Base-by-base conservation (phyloP, 371 early-diverging fungal genomes). In the Lichtheimia ornata region DNA sequence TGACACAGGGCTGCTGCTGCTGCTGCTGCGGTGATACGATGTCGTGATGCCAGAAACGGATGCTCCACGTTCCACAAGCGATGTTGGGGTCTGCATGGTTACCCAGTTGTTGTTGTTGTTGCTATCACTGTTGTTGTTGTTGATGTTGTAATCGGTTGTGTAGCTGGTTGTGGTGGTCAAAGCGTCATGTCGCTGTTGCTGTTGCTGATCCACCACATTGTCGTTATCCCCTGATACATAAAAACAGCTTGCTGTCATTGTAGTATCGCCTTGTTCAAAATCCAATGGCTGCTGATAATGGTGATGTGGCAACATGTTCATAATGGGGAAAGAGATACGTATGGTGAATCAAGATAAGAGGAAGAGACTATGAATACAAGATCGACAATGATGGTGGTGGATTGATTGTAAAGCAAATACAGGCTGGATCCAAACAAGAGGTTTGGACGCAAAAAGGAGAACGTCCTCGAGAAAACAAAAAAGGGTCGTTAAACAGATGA, bases 351-450 rank as follows among this genome's bases (percentile, higher is more conserved):
- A 55, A 42, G 27, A 18, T 64, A 44, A 65, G 35, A 58, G 53
- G 40, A 58, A 50, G 50, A 45, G 17, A 43, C 40, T 43, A 66
- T 44, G 22, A 47, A 47, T 47, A 47, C 59, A 61, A 40, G 24
- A 28, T 60, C 25, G 30, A 63, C 35, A 50, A 24, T 51, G 35
- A 20, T 7, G 40, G 17, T 7, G 40, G 17, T 42, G 50, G 52
- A 27, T 54, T 50, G 30, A 42, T 43, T 56, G 41, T 17, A 56
- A 56, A 61, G 44, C 50, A 53, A 50, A 52, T 47, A 47, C 44
- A 56, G 57, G 35, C 56, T 35, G 56, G 50, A 56, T 52, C 60
- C 30, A 47, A 67, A 56, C 41, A 58, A 30, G 20, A 43, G 50
- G 52, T 27, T 53, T 52, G 58, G 55, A 58, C 61, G 53, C 44